Evolutionary conservation across 1,284 basidiomycete genomes (phyloP).

Genomic region (Neonothopanus nambi): DNA sequence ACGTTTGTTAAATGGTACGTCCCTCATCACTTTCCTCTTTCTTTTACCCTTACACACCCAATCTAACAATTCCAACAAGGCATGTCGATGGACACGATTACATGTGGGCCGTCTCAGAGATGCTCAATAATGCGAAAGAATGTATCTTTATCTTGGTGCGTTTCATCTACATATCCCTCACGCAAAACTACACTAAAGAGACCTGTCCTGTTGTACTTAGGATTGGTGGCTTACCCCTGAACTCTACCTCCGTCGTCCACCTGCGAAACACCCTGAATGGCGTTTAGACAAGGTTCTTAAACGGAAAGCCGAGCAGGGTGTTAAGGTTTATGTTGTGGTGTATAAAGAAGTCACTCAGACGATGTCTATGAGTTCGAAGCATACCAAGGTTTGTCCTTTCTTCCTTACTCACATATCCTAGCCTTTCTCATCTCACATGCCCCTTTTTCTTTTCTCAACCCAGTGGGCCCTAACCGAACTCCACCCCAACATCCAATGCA

Average conservation of each 20-base stretch:
- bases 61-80: conserved; percentile 49
- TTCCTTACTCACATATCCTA: neutral
- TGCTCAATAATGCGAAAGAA: conserved; percentile 77
- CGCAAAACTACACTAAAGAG: too few species aligned
- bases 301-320: conserved; percentile 88
- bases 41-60: neutral
- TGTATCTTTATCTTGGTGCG: conserved; percentile 69
- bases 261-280: conserved; percentile 81
- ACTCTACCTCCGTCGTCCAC: conserved; percentile 87
- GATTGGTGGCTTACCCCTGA: conserved; percentile 96
- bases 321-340: conserved; percentile 85
- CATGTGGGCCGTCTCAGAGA: conserved; percentile 89
- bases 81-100: conserved; percentile 92
- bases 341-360: conserved; percentile 93
- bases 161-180: too few species aligned
- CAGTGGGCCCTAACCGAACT: conserved; percentile 76
- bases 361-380: conserved; percentile 84
- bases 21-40: too few species aligned
- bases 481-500: conserved; percentile 84
- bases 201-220: too few species aligned
- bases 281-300: conserved; percentile 82
- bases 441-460: neutral
- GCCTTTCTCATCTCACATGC: too few species aligned
- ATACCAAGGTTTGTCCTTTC: conserved; percentile 65
- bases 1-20: conserved; percentile 85